Evolutionary conservation across 1,139 yeast species (phyloP), one percentile per base, ranked within the genome.

Genomic region (Hyphopichia wangnamkhiaoensis): DNA sequence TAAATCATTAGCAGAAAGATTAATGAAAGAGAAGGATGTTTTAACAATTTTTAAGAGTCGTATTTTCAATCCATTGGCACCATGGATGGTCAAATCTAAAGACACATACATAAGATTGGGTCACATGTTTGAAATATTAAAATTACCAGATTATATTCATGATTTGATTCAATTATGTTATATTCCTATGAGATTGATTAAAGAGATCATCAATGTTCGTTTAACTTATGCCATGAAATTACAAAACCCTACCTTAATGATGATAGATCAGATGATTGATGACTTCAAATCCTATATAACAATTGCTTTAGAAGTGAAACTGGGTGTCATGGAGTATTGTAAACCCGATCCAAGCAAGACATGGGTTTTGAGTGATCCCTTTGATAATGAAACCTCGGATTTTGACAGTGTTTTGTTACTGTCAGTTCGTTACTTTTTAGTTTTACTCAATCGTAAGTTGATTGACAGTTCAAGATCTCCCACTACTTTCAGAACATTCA

Each of bases 211-310:
- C 36, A 78, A 76, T 34, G 78, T 88, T 33, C 74, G 98, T 47
- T 71, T 93, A 38, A 71, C 76, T 2, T 90, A 89, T 56, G 96
- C 98, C 3, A 75, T 78, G 59, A 84, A 85, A 52, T 65, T 91
- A 41, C 81, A 79, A 40, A 87, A 87, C 51, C 96, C 96, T 1
- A 90, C 98, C 0, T 80, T 90, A 79, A 86, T 90, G 91, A 88
- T 91, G 84, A 88, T 93, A 48, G 98, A 93, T 60, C 97, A 91
- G 63, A 86, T 89, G 79, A 79, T 93, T 48, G 93, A 82, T 35
- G 96, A 90, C 59, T 84, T 91, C 56, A 83, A 84, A 47, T 75
- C 84, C 1, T 89, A 89, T 56, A 78, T 91, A 38, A 76, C 80
- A 33, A 71, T 90, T 34, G 94, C 96, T 0, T 72, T 88, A 18